Evolutionary conservation across 2,329 filamentous ascomycete genomes (phyloP), one percentile per base, ranked within the genome.

Genomic region (Metarhizium brunneum): DNA sequence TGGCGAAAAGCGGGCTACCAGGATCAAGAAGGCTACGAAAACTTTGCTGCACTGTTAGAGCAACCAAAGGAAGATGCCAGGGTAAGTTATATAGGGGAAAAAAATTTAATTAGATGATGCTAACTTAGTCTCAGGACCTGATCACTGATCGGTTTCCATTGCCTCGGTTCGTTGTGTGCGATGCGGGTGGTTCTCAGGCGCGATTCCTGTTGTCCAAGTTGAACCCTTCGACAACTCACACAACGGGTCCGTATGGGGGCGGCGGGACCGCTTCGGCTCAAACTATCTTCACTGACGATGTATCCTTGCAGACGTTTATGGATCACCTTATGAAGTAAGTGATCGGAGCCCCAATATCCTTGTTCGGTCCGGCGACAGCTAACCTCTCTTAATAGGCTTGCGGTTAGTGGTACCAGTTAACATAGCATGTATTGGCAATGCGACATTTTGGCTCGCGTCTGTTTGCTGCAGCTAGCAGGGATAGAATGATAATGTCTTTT

Each of bases 1-100:
- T 99, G 94, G 94, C 86, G 92, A 62, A 97, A 99, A 72, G 92
- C 92, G 18, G 94, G 94, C 1, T 99, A 99, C 68, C 94, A 99
- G 64, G 91, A 96, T 2, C 92, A 97, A 71, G 92, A 96, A 68
- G 94, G 94, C 10, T 99, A 99, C 67, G 94, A 97, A 72, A 97
- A 96, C 73, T 95, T 99, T 74, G 87, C 87, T 52, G 74, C 85
- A 36, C 79, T 99, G 52, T 79, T 99, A 50, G 91, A 96, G 68
- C 86, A 91, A 64, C 94, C 94, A 2, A 97, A 96, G 73, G 94
- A 97, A 70, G 94, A 99, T 72, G 94, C 94, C 57, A 88, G 91
- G 71, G 89, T 94, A 80, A 66, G 86, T 76, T 20, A 14, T 43
- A 2, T 18, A 10, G 13, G 2, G n/a, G 47, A 14, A 14, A 11